Evolutionary conservation across 2,329 filamentous ascomycete species (phyloP).

Genomic region (Proliferodiscus dingleyae): DNA sequence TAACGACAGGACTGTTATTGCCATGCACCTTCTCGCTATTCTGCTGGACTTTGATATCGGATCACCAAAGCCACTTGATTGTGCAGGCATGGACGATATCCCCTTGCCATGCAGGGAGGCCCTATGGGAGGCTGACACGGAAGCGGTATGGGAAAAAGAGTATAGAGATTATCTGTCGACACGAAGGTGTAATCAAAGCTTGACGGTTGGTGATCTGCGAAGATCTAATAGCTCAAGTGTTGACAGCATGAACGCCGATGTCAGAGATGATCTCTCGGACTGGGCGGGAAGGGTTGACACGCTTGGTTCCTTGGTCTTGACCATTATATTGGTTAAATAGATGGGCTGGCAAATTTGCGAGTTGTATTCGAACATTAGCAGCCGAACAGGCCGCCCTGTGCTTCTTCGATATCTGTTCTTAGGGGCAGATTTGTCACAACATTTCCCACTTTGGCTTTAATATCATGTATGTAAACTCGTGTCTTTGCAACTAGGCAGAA

Average conservation of each 20-base stretch:
- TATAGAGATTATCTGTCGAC: constrained; percentile 12
- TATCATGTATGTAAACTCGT: constrained; percentile 49
- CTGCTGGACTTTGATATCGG: constrained; percentile 12
- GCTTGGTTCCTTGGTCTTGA: constrained; percentile 7
- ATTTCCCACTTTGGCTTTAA: constrained; percentile 76
- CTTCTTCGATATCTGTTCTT: constrained; percentile 15
- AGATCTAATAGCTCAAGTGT: background rate
- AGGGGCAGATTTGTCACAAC: constrained; percentile 50
- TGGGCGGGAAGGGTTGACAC: constrained; percentile 8
- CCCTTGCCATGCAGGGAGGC: constrained; percentile 9
- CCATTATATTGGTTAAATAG: background rate
- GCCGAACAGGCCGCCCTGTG: constrained; percentile 23
- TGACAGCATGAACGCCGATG: background rate
- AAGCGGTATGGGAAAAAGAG: constrained; percentile 9
- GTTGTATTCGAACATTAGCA: constrained; percentile 8
- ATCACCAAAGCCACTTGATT: background rate
- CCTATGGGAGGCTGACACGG: constrained; percentile 12
- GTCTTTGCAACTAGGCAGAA: constrained; percentile 33
- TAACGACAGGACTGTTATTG: constrained; percentile 11
- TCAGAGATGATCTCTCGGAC: constrained; percentile 4
- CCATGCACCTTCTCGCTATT: constrained; percentile 10
- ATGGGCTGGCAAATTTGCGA: background rate
- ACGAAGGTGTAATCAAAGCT: background rate
- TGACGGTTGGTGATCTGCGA: constrained; percentile 6
- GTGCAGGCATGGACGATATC: constrained; percentile 4